Base-by-base conservation (phyloP, 306 rosid species). In the Mucuna pruriens region DNA sequence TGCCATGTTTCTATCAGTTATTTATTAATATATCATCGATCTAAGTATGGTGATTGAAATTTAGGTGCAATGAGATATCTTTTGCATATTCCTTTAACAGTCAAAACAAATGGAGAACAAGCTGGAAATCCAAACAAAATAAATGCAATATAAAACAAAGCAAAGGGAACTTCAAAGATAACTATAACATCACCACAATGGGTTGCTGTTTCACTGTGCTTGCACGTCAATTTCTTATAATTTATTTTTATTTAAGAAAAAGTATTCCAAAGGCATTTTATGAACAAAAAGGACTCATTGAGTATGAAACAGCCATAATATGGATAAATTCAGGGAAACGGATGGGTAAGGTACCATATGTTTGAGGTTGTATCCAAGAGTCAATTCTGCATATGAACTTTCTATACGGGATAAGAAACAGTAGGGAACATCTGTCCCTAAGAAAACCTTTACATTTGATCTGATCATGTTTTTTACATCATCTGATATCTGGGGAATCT, bases 341-440 rank as follows among this genome's bases (percentile, higher is more conserved):
- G 74, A 44, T 62, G 33, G 33, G 76, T 19, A 34, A 71, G 71
- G 52, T 91, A 95, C 99, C 98, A 95, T 95, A 23, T 86, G 78
- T 80, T 83, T 88, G 82, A 92, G 97, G 90, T 91, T 92, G 89
- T 90, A 92, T 79, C 92, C 97, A 58, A 95, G 77, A 64, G 95
- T 91, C 80, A 94, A 66, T 85, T 95, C 93, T 51, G 92, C 98
- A 42, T 22, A 85, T 19, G 90, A 79, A 66, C 89, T 89, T 74
- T 88, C 94, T 1, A 95, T 79, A 39, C 87, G 93, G 6, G 99
- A 90, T 84, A 93, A 86, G 88, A 83, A 93, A 84, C 96, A 93
- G 76, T 88, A 95, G 34, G 99, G 98, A 64, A 61, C 90, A 19
- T 90, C 99, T 82, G 77, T 95, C 49, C 89, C 99, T 65, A 93